phyloP scores from a whole-genome alignment of 1,284 basidiomycete species.

The Ceratobasidium sp. region DNA sequence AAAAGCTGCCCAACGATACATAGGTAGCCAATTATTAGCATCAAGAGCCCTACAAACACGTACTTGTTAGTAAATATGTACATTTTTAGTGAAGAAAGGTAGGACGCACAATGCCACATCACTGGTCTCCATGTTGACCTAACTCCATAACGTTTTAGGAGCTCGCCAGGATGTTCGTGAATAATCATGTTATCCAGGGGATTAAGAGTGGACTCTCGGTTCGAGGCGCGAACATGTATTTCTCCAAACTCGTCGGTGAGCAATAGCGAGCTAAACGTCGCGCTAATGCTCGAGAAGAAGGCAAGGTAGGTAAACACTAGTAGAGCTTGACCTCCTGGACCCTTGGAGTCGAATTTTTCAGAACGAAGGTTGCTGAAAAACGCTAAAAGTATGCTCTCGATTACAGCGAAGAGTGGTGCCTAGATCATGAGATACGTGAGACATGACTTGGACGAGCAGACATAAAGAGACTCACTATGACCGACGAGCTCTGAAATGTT shows the following conservation, averaged over 20 bases:
- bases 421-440: background rate
- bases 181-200: constrained; percentile 15
- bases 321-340: background rate
- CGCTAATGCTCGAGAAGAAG: constrained; percentile 6
- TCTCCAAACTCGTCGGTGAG: constrained; percentile 23
- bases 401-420: background rate
- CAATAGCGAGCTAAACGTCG: constrained; percentile 21
- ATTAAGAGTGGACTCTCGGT: background rate
- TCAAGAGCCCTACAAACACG: constrained; percentile 14
- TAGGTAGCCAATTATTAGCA: constrained; percentile 8
- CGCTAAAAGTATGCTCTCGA: background rate
- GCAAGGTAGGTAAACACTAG: constrained; percentile 13
- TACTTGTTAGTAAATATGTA: background rate
- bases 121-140: background rate
- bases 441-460: background rate
- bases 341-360: background rate
- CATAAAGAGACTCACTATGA: background rate
- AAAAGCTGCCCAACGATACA: constrained; percentile 24
- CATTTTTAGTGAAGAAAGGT: background rate
- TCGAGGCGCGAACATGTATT: constrained; percentile 15
- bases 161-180: background rate
- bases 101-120: constrained; percentile 33
- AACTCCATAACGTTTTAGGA: constrained; percentile 15
- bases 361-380: background rate
- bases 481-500: constrained; percentile 16